Percentiles rank a stretch among this genome's conserved stretches.
phyloP scores from a whole-genome alignment of 2,329 filamentous ascomycete genomes.

The Xylaria sp. region DNA sequence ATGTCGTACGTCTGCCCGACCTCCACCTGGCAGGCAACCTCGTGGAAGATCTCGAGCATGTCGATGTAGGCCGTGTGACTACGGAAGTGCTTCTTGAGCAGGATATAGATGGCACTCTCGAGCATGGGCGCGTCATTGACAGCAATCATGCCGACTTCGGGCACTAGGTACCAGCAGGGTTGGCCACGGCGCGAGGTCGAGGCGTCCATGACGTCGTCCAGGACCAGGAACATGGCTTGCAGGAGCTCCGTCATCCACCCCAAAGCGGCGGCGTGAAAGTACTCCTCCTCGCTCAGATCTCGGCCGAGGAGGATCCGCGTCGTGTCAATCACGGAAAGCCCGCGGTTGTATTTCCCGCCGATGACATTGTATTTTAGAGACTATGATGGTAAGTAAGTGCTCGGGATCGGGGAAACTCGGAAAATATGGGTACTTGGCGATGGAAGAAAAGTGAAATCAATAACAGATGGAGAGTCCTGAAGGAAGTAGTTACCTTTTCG shows the following conservation, averaged over 20 bases:
- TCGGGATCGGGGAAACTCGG: not conserved
- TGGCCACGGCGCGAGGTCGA: not conserved
- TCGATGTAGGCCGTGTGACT: not conserved
- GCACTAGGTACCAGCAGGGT: not conserved
- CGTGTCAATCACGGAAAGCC: not conserved
- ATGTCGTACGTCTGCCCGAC: not conserved
- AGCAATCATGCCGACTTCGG: not conserved
- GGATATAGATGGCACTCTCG: not conserved
- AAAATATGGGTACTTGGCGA: not conserved
- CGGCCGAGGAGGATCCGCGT: not conserved
- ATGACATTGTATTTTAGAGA: not conserved
- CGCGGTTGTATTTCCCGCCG: slow-evolving; percentile 1
- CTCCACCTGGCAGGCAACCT: not conserved
- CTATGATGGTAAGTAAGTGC: not conserved
- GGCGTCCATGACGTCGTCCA: not conserved
- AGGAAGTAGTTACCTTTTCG: not conserved
- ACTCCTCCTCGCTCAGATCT: not conserved
- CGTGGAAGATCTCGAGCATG: slow-evolving; percentile 1
- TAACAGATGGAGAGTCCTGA: not conserved
- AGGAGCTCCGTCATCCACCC: not conserved
- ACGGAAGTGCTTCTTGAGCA: not conserved
- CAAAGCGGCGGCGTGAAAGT: not conserved
- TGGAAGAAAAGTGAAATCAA: not conserved
- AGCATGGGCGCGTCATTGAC: not conserved
- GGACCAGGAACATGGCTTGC: not conserved